Evolutionary conservation across 768 basidiomycete species (phyloP).

Genomic region (Macrolepiota dolichaula): DNA sequence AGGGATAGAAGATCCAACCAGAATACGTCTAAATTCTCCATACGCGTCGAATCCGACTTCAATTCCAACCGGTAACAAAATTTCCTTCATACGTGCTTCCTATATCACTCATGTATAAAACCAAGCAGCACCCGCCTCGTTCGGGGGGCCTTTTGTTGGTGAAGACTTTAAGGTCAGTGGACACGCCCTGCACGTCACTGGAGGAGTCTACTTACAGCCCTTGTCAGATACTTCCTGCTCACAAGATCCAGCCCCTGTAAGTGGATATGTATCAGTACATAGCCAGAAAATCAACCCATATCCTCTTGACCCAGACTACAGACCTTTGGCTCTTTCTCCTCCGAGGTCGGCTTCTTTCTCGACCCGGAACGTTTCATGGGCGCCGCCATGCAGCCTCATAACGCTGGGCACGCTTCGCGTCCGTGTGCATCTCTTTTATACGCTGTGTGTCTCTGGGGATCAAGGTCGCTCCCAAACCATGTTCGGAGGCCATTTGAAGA

Average conservation of each 20-base stretch:
- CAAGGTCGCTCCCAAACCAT: slow-evolving; percentile 23
- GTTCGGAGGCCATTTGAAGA: slow-evolving; percentile 23
- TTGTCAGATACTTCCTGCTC: neutral
- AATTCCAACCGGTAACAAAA: neutral
- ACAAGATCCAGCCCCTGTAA: neutral
- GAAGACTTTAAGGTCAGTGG: slow-evolving; percentile 6
- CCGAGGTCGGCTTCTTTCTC: slow-evolving; percentile 54
- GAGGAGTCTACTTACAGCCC: neutral
- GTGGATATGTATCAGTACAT: neutral
- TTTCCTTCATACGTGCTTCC: neutral
- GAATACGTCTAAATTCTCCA: neutral
- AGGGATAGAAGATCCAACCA: neutral
- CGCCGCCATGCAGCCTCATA: slow-evolving; percentile 25
- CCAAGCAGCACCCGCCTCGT: neutral
- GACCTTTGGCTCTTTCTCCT: slow-evolving; percentile 36
- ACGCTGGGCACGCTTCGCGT: slow-evolving; percentile 26
- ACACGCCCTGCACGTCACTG: neutral
- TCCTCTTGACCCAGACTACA: slow-evolving; percentile 18
- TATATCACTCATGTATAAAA: neutral
- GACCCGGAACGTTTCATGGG: slow-evolving; percentile 39
- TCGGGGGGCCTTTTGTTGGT: neutral
- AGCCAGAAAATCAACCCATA: neutral
- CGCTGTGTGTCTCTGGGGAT: slow-evolving; percentile 35
- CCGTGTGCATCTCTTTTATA: slow-evolving; percentile 34
- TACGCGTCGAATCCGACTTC: neutral